Evolutionary conservation across 768 basidiomycete species (phyloP), one percentile per base, ranked within the genome.

Genomic region (Sarcomyxa edulis): DNA sequence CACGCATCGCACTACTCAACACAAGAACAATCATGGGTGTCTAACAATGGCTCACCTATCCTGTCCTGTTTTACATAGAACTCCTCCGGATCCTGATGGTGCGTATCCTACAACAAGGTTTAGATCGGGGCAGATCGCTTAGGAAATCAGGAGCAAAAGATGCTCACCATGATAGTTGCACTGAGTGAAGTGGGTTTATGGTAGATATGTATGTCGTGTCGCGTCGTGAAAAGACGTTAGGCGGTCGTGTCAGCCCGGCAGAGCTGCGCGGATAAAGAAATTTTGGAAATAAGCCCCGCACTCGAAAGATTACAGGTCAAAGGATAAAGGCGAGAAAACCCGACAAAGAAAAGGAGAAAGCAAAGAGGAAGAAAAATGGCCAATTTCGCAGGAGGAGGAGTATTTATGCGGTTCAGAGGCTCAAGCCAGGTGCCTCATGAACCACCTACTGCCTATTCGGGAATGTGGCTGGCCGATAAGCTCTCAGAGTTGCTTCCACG

Each of bases 1-100:
- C 15, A 48, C 28, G n/a, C n/a, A n/a, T n/a, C n/a, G n/a, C n/a
- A n/a, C n/a, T n/a, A n/a, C n/a, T n/a, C n/a, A n/a, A n/a, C n/a
- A n/a, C n/a, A n/a, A n/a, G n/a, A n/a, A n/a, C n/a, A n/a, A n/a
- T n/a, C n/a, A n/a, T n/a, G n/a, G n/a, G n/a, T n/a, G n/a, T n/a
- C 45, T 23, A 39, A 54, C 46, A 39, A 46, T 23, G 21, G 23
- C 71, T 29, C 49, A 95, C 95, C 95, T 54, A 99, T 97, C 59
- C 93, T 80, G 61, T 96, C 88, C 68, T 99, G 95, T 60, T 85
- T 90, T 47, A 97, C 93, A 61, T 96, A 99, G 55, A 92, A 78
- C 51, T 94, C 92, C 62, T 97, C 94, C 41, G 95, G 95, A 70
- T 99, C 95, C 64, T 85, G 82, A 50, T 74, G 68, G 48, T 69